A percentile compares a stretch with the other conserved stretches of the same genome.
These are phyloP conservation scores for Candida namnaoensis DNA, from an alignment of 805 yeast genomes.

Conservation along the genomic window DNA sequence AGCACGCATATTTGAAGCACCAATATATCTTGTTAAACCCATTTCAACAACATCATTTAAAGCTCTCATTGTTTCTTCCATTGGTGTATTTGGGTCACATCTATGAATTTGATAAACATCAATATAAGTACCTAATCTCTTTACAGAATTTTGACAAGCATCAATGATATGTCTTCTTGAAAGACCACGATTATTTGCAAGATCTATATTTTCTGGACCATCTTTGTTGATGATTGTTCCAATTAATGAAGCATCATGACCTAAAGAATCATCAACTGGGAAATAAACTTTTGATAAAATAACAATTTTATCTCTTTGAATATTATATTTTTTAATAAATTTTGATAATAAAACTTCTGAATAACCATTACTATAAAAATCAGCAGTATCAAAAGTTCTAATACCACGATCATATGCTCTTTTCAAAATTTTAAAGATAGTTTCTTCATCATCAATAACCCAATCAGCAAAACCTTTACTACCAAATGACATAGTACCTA, in stretches of 20 bases:
- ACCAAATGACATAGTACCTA: slow-evolving; percentile 51
- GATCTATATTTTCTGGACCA: too few species aligned
- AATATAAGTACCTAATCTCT: slow-evolving; percentile 42
- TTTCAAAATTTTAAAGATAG: slow-evolving; percentile 27
- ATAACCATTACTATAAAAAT: slow-evolving; percentile 41
- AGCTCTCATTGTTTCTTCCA: slow-evolving; percentile 41
- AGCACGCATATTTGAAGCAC: slow-evolving; percentile 56
- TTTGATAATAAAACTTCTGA: slow-evolving; percentile 2
- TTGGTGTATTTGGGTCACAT: slow-evolving; percentile 36
- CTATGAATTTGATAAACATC: slow-evolving; percentile 53
- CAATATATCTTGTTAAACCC: slow-evolving; percentile 46
- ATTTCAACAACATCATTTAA: slow-evolving; percentile 39
- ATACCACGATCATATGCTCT: slow-evolving; percentile 35
- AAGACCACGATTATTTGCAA: slow-evolving; percentile 27
- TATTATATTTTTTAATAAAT: slow-evolving; percentile 24
- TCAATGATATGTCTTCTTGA: slow-evolving; percentile 39
- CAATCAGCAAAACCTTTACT: slow-evolving; percentile 31
- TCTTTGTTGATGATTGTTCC: too few species aligned
- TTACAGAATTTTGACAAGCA: slow-evolving; percentile 24
- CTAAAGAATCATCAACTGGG: not conserved
- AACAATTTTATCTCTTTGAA: slow-evolving; percentile 46
- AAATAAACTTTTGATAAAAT: slow-evolving; percentile 36
- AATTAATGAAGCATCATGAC: slow-evolving; percentile 10
- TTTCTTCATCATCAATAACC: slow-evolving; percentile 42
- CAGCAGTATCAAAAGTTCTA: slow-evolving; percentile 45